Percentiles rank a stretch among this genome's conserved stretches.
These are phyloP conservation scores for Macrolepiota dolichaula DNA, from an alignment of 768 basidiomycete genomes.

Conservation along the genomic window DNA sequence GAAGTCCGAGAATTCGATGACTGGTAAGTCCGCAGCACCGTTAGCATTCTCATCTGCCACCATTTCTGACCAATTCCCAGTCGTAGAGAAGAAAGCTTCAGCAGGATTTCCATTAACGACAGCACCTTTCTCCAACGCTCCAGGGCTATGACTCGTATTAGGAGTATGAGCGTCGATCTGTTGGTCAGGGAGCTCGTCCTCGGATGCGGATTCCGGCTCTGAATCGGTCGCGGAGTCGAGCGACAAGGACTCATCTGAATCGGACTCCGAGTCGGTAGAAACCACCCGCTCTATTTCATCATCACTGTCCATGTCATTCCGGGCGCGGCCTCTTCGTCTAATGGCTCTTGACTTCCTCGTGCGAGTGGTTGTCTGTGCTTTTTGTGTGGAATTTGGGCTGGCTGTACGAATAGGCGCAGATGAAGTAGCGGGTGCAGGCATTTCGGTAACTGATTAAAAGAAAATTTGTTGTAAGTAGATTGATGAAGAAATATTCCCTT, in stretches of 20 bases:
- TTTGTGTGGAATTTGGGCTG: slow-evolving; percentile 25
- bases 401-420: slow-evolving; percentile 28
- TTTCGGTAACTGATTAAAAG: slow-evolving; percentile 27
- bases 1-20: slow-evolving; percentile 78
- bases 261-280: slow-evolving; percentile 62
- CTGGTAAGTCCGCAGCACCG: slow-evolving; percentile 66
- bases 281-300: slow-evolving; percentile 75
- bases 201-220: slow-evolving; percentile 67
- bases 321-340: slow-evolving; percentile 63
- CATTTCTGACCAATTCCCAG: slow-evolving; percentile 79
- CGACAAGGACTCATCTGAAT: slow-evolving; percentile 54
- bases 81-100: slow-evolving; percentile 48
- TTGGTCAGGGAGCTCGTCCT: slow-evolving; percentile 50
- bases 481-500: slow-evolving; percentile 8
- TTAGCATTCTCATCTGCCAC: slow-evolving; percentile 70
- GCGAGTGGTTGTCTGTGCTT: slow-evolving; percentile 30
- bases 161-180: slow-evolving; percentile 61
- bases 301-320: slow-evolving; percentile 61
- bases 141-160: slow-evolving; percentile 62
- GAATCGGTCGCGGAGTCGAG: slow-evolving; percentile 55
- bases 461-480: slow-evolving; percentile 12
- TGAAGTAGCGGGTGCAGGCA: slow-evolving; percentile 43
- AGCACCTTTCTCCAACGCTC: slow-evolving; percentile 29
- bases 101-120: slow-evolving; percentile 28
- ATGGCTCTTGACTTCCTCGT: slow-evolving; percentile 43